Base-by-base conservation (phyloP, 768 basidiomycete genomes). In the Mycena metata region DNA sequence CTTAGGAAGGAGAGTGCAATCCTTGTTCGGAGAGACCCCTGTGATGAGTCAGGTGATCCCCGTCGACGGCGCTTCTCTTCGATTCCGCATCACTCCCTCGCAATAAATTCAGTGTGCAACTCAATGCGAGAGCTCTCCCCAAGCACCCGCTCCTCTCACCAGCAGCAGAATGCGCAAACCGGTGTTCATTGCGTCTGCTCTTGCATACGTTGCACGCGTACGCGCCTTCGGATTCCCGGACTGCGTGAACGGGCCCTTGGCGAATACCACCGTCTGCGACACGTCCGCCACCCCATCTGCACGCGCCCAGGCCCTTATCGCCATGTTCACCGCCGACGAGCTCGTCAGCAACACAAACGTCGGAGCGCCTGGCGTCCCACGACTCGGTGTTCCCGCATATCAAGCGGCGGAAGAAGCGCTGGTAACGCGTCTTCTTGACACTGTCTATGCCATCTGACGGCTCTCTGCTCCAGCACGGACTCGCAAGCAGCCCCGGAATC, bases 371-470 rank as follows among this genome's bases (percentile, higher is more conserved):
- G 88, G 86, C 41, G 86, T 88, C 21, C 78, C 86, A 64, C 83
- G 87, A 12, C 81, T 88, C 1, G 87, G 87, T 19, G 75, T 89
- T 23, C 86, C 86, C 9, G 73, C 82, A 12, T 89, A 89, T 62
- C 79, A 88, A 58, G 88, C 86, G 86, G 88, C 87, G 87, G 84
- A 83, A 24, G 87, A 89, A 78, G 87, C 83, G 2, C 71, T 88
- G 73, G 30, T 30, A 30, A 30, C 30, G 6, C 30, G 30, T 30
- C 30, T 30, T 30, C 30, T 30, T 30, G 30, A 30, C 30, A 30
- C 30, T 30, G 30, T 3, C 30, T 30, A 30, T 30, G 30, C 30
- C 30, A 30, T 30, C 30, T 30, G 30, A 30, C 30, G 30, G 30
- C 30, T 30, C 30, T 30, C 30, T 30, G 30, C 30, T 30, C 30